These are phyloP conservation scores for Podospora appendiculata DNA, from an alignment of 495 filamentous ascomycete species.

Conservation along the genomic window DNA sequence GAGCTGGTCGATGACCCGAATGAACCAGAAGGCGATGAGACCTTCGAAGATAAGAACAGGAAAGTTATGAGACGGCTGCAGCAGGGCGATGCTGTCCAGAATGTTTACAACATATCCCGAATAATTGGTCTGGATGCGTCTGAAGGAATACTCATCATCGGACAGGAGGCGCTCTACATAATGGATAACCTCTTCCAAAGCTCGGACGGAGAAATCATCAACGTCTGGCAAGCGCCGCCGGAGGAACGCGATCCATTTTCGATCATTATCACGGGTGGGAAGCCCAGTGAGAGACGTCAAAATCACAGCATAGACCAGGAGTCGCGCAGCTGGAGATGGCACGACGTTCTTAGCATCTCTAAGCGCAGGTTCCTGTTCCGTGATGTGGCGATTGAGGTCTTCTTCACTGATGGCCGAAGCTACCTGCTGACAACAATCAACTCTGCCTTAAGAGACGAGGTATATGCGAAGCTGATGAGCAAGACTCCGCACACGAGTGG, in stretches of 20 bases:
- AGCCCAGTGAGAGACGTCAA: slow-evolving; percentile 52
- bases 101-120: slow-evolving; percentile 89
- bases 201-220: slow-evolving; percentile 89
- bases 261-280: slow-evolving; percentile 79
- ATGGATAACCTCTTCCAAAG: slow-evolving; percentile 93
- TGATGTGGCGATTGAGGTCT: slow-evolving; percentile 90
- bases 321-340: slow-evolving; percentile 87
- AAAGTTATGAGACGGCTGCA: slow-evolving; percentile 95
- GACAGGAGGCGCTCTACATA: slow-evolving; percentile 89
- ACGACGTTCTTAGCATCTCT: slow-evolving; percentile 91
- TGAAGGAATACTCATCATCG: slow-evolving; percentile 85
- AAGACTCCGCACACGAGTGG: slow-evolving; percentile 71
- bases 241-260: slow-evolving; percentile 95
- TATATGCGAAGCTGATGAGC: slow-evolving; percentile 62
- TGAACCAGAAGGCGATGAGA: slow-evolving; percentile 75
- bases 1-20: slow-evolving; percentile 79
- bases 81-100: slow-evolving; percentile 84
- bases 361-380: slow-evolving; percentile 93
- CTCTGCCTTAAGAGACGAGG: slow-evolving; percentile 61
- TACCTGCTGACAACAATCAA: slow-evolving; percentile 83
- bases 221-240: slow-evolving; percentile 84
- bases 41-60: slow-evolving; percentile 92
- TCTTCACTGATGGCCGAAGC: slow-evolving; percentile 93
- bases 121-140: slow-evolving; percentile 87
- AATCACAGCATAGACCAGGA: slow-evolving; percentile 56